These are phyloP conservation scores for Saccharomycopsis hybrid DNA, from an alignment of 1,139 yeast species.

Conservation along the genomic window DNA sequence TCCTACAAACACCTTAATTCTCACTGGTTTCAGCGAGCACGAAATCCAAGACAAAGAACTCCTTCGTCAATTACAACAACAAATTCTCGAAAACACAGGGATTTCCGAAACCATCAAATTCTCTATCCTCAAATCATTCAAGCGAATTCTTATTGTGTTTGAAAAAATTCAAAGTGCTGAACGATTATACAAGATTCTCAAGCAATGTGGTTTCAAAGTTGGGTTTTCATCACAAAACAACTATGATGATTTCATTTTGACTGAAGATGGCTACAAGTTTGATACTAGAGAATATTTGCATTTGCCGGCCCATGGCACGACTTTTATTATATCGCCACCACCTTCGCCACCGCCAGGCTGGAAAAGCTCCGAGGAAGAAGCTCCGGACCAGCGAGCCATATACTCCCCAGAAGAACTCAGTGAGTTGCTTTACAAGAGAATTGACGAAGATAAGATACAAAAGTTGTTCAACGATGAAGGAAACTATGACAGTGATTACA, in stretches of 20 bases:
- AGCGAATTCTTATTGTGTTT: conserved; percentile 28
- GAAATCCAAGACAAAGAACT: conserved; percentile 23
- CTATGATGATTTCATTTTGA: conserved; percentile 18
- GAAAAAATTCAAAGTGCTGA: conserved; percentile 22
- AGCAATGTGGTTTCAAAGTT: conserved; percentile 17
- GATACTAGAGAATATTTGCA: conserved; percentile 23
- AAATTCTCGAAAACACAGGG: conserved; percentile 22
- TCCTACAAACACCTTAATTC: conserved; percentile 20
- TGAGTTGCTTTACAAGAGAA: conserved; percentile 22
- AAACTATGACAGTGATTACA: not conserved
- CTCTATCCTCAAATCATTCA: conserved; percentile 26
- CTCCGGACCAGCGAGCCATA: conserved; percentile 21
- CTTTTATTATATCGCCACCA: conserved; percentile 25
- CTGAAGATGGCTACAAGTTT: conserved; percentile 20
- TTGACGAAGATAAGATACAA: conserved; percentile 20
- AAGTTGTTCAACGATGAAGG: conserved; percentile 4
- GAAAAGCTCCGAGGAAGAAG: conserved; percentile 21
- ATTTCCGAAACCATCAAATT: conserved; percentile 25
- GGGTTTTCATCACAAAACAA: conserved; percentile 19
- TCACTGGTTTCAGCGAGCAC: conserved; percentile 21
- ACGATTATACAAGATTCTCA: conserved; percentile 22
- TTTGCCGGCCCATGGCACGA: conserved; percentile 23
- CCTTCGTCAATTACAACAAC: conserved; percentile 23
- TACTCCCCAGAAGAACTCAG: conserved; percentile 23
- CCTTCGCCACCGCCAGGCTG: conserved; percentile 25